Evolutionary conservation across 202 grass and related monocot genomes (phyloP), one percentile per base, ranked within the genome.

Genomic region (Panicum virgatum): DNA sequence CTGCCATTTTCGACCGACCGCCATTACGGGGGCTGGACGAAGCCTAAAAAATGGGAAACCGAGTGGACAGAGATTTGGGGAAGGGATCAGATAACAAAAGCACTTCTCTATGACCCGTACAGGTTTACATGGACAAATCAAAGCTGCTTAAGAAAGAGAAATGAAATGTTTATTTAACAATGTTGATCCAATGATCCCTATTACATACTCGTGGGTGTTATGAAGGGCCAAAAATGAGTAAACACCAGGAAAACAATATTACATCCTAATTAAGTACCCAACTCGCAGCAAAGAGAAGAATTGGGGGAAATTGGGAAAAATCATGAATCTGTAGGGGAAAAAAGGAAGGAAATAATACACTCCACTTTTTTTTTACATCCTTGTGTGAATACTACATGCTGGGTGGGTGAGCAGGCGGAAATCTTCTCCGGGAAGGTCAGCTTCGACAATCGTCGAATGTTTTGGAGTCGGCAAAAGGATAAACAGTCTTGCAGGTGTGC

Each of bases 301-400:
- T 3, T 42, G 61, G 23, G 23, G 9, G 5, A 27, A 63, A 75
- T n/a, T 62, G 0, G 40, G 34, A 12, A 60, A 82, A 60, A 82
- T n/a, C n/a, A 48, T 75, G 44, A 68, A 57, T 79, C 62, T 69
- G 61, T 45, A 77, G n/a, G n/a, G n/a, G n/a, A 57, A 46, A 34
- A 36, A 70, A 79, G 74, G 22, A 3, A 66, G 39, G 23, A 3
- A 40, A 69, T 16, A 78, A 13, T 66, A 69, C 60, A 69, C 30
- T 64, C 60, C 25, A n/a, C 25, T 12, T 79, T 80, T 89, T 79
- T 80, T 89, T 86, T 86, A 90, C 88, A 80, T 46, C 59, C 54
- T 90, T 80, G 23, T 82, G 82, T 79, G 29, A n/a, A 61, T 48
- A 5, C 80, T 84, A 76, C 62, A 81, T 71, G 71, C 30, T 74